Base-by-base conservation (phyloP, 768 basidiomycete species). In the Agaricus bisporus region DNA sequence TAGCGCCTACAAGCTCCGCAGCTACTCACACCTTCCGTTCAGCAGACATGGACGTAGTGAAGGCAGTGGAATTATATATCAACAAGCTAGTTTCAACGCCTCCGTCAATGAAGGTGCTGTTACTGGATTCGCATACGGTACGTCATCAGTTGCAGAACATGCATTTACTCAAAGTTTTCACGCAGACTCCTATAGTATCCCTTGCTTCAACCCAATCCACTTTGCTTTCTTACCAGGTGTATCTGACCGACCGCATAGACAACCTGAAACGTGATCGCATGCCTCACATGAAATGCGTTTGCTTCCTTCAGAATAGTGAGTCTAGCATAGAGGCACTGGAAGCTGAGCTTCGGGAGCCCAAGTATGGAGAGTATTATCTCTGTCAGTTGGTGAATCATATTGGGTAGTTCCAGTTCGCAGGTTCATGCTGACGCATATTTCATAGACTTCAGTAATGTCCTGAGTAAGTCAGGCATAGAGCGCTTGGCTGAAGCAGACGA, bases 321-420 rank as follows among this genome's bases (percentile, higher is more conserved):
- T 83, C 86, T 28, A 94, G 91, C 64, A 73, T 99, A 35, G 83
- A 84, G 51, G 88, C 87, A 22, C 76, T 98, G 51, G 88, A 87
- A 59, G 74, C 79, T 51, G 97, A 99, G 65, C 75, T 99, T 32
- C 78, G 77, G 36, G 88, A 92, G 63, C 95, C 95, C 9, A 88
- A 88, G 70, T 99, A 98, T 63, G 94, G 94, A 67, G 93, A 94
- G 73, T 99, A 99, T 72, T 98, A 95, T 78, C 74, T 99, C 66
- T 99, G 95, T 98, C 82, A 88, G 95, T 92, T 76, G 79, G 86
- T 88, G 82, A 79, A 74, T 79, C 72, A 70, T 63, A 59, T 63
- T 62, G 63, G 60, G 61, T 68, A 59, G 58, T 64, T 51, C 37
- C 47, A 42, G 15, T 38, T 49, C 47, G 36, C n/a, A 52, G 47